These are phyloP conservation scores for Monascus ruber DNA, from an alignment of 2,329 filamentous ascomycete species.

Conservation along the genomic window DNA sequence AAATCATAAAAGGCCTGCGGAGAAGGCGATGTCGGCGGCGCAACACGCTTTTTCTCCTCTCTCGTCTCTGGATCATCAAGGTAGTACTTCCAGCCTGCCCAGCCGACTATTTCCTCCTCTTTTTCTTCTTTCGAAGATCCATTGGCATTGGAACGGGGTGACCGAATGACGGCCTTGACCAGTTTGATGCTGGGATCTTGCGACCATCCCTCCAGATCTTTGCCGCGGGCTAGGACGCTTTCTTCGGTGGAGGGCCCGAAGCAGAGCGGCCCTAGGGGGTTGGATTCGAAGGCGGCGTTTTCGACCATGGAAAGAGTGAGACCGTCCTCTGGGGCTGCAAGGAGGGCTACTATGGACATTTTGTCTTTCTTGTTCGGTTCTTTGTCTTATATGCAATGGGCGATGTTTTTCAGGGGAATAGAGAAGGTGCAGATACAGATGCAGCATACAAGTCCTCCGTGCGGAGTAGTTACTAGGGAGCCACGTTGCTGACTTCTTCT, in stretches of 20 bases:
- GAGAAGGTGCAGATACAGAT: neutral
- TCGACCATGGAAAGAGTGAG: neutral
- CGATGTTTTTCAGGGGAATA: neutral
- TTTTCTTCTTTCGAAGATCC: too few relatives aligned
- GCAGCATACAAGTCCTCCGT: neutral
- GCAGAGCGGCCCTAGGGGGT: neutral
- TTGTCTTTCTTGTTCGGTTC: neutral
- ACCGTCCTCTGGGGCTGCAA: neutral
- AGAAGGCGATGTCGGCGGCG: neutral
- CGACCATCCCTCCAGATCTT: neutral
- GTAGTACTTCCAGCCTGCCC: neutral
- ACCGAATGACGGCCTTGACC: neutral
- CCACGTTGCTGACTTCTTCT: too few relatives aligned
- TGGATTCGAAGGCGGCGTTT: neutral
- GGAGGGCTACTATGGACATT: neutral
- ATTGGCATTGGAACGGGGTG: too few relatives aligned
- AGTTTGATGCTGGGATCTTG: neutral
- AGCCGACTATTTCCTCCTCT: neutral
- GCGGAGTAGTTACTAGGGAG: too few relatives aligned
- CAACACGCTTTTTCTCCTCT: neutral
- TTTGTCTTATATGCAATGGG: too few relatives aligned
- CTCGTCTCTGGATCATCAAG: neutral
- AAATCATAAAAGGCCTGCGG: neutral
- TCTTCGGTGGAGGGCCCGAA: neutral
- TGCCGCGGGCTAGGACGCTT: neutral